Conservation (phyloP, 1,139 yeast genomes). For the Sugiyamaella novakii region DNA sequence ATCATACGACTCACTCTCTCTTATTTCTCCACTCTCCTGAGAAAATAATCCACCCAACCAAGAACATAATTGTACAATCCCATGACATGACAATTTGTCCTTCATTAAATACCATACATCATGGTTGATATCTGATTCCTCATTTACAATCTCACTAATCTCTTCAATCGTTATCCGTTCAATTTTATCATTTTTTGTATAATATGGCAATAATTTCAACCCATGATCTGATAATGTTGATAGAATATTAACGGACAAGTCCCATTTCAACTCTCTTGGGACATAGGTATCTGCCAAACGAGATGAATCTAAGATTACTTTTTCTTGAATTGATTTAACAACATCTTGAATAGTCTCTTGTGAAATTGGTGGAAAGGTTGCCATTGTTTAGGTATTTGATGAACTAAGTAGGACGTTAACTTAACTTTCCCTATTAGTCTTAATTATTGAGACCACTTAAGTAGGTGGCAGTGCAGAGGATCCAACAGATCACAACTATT, state of each 20-base stretch:
- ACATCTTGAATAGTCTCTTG: constrained; percentile 9
- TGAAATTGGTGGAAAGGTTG: neutral
- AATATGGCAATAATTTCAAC: constrained; percentile 4
- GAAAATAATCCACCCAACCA: constrained; percentile 13
- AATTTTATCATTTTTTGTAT: constrained; percentile 1
- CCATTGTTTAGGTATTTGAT: neutral
- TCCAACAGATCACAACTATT: too few species aligned
- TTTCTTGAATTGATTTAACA: constrained; percentile 17
- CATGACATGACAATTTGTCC: constrained; percentile 8
- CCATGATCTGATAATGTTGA: constrained; percentile 13
- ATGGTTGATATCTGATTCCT: constrained; percentile 10
- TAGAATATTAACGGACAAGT: constrained; percentile 6
- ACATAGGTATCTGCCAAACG: constrained; percentile 13
- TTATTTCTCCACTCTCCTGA: neutral
- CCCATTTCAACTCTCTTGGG: constrained; percentile 15
- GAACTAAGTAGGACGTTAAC: too few species aligned
- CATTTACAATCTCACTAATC: constrained; percentile 8
- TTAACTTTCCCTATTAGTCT: too few species aligned
- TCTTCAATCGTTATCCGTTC: neutral
- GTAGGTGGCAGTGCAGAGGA: too few species aligned
- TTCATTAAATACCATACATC: constrained; percentile 12
- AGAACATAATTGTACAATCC: constrained; percentile 5
- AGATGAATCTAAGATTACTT: constrained; percentile 5
- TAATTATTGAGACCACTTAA: too few species aligned
- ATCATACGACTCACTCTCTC: neutral